A percentile compares a stretch with the other conserved stretches of the same genome.
Evolutionary conservation across 164 flowering plant species (phyloP).

Genomic region (Chimonanthus salicifolius): DNA sequence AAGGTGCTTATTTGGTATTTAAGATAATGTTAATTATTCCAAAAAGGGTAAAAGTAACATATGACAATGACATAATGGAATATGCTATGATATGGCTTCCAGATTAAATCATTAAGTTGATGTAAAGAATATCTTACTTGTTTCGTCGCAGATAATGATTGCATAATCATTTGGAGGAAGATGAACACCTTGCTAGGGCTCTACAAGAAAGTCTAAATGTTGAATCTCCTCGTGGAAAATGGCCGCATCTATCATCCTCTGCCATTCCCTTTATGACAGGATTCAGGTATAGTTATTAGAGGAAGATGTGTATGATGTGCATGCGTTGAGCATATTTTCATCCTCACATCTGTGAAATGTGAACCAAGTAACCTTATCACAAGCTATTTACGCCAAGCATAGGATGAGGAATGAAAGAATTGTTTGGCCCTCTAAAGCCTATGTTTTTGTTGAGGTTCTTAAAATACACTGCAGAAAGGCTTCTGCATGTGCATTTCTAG

Average conservation of each 20-base stretch:
- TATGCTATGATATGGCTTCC: neutral
- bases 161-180: conserved; percentile 54
- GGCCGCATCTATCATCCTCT: conserved; percentile 42
- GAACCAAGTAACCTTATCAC: neutral
- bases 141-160: conserved; percentile 29
- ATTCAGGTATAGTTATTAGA: conserved; percentile 43
- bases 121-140: too few relatives aligned
- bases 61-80: neutral
- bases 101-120: neutral
- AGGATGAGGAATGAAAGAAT: neutral
- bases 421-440: neutral
- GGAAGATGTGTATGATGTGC: neutral
- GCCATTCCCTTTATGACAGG: conserved; percentile 44
- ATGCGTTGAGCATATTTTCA: neutral
- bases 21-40: too few relatives aligned
- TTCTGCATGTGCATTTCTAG: too few relatives aligned
- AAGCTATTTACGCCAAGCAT: neutral
- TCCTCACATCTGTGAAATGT: neutral
- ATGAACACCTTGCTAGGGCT: conserved; percentile 81
- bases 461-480: neutral
- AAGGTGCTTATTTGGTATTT: too few relatives aligned
- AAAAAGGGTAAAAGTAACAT: too few relatives aligned
- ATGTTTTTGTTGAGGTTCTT: neutral
- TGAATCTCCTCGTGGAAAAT: conserved; percentile 35
- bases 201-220: conserved; percentile 67